Conservation (phyloP, 2,329 filamentous ascomycete genomes). For the Coleophoma eucalyptorum region DNA sequence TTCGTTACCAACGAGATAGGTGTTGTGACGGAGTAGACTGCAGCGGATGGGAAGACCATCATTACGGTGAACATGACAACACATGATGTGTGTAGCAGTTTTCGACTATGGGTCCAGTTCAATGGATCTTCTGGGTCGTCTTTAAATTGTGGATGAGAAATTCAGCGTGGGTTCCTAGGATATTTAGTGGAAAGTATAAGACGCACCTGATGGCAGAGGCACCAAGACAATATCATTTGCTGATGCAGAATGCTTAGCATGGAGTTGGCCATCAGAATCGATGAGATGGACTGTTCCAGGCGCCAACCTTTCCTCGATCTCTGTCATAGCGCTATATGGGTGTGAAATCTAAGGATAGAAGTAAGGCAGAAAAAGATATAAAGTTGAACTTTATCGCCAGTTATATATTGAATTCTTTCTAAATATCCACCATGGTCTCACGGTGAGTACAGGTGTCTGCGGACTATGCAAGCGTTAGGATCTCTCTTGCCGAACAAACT, state of each 20-base stretch:
- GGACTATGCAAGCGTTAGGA: too few species aligned
- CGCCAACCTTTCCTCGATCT: constrained; percentile 13
- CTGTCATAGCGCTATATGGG: constrained; percentile 5
- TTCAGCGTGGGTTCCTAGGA: neutral
- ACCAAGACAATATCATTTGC: constrained; percentile 24
- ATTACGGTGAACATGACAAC: constrained; percentile 38
- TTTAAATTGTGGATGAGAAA: neutral
- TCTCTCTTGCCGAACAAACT: too few species aligned
- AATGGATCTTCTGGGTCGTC: constrained; percentile 33
- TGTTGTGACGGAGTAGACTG: constrained; percentile 44
- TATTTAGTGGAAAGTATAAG: neutral
- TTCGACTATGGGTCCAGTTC: constrained; percentile 29
- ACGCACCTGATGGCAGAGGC: constrained; percentile 22
- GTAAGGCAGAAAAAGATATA: too few species aligned
- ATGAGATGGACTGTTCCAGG: constrained; percentile 25
- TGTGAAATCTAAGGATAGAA: too few species aligned
- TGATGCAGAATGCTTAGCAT: constrained; percentile 15
- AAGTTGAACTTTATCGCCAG: too few species aligned
- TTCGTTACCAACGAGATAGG: constrained; percentile 40
- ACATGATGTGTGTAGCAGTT: constrained; percentile 23
- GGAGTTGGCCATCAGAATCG: constrained; percentile 17
- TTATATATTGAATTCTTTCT: too few species aligned
- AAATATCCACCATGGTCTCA: too few species aligned
- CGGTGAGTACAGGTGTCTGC: too few species aligned
- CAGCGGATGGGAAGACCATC: constrained; percentile 41